A percentile compares a stretch with the other conserved stretches of the same genome.
Conservation (phyloP, 2,329 filamentous ascomycete species). For the Aspergillus amoenus region DNA sequence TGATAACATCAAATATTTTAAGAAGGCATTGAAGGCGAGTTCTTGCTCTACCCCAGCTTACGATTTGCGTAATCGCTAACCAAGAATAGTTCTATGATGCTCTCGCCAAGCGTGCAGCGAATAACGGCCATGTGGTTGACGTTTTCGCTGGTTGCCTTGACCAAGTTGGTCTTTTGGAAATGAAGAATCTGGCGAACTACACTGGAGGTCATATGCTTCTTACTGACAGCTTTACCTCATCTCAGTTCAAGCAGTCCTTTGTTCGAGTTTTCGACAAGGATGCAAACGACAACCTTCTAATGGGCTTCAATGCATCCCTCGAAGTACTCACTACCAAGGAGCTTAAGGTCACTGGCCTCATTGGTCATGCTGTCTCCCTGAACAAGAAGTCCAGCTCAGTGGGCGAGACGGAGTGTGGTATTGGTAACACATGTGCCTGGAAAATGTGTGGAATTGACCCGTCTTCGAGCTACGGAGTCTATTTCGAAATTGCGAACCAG, state of each 20-base stretch:
- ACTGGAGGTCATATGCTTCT: slow-evolving; percentile 98
- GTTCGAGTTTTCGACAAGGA: slow-evolving; percentile 97
- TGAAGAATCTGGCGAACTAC: slow-evolving; percentile 95
- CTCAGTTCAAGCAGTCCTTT: slow-evolving; percentile 99
- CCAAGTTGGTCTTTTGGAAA: slow-evolving; percentile 94
- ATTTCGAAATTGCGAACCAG: slow-evolving; percentile 96
- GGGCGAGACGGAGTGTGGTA: slow-evolving; percentile 95
- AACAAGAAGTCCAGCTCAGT: slow-evolving; percentile 98
- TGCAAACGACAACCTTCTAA: slow-evolving; percentile 86
- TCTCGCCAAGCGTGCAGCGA: slow-evolving; percentile 87
- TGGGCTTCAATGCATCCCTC: slow-evolving; percentile 96
- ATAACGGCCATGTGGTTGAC: slow-evolving; percentile 96
- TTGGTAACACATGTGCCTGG: slow-evolving; percentile 98
- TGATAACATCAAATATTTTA: slow-evolving; percentile 99
- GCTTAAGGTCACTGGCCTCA: slow-evolving; percentile 94
- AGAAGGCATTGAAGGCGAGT: slow-evolving; percentile 89
- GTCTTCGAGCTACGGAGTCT: slow-evolving; percentile 87
- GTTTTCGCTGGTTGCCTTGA: slow-evolving; percentile 97
- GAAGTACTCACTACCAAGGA: slow-evolving; percentile 98
- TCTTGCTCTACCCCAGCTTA: neutral
- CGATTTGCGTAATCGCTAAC: slow-evolving; percentile 19
- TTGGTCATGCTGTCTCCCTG: slow-evolving; percentile 91
- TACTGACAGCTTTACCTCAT: slow-evolving; percentile 97
- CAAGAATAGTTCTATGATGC: slow-evolving; percentile 81
- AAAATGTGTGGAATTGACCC: slow-evolving; percentile 99